Base-by-base conservation (phyloP, 345 rosid species). In the Kandelia obovata region DNA sequence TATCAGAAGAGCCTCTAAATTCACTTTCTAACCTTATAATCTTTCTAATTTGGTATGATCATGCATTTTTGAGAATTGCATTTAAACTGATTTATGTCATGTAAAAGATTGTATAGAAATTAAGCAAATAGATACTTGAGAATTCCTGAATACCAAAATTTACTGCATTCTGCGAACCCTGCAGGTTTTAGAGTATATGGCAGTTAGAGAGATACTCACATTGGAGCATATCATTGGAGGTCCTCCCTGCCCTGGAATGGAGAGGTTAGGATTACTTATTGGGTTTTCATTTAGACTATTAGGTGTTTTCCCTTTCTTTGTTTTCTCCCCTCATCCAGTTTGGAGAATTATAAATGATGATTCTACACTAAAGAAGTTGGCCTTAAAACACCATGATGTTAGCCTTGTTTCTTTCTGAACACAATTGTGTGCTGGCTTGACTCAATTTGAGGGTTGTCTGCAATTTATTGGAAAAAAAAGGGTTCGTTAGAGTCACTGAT, bases 171-270 rank as follows among this genome's bases (percentile, higher is more conserved):
- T 70, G 35, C 56, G 32, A 58, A 58, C 21, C 75, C 58, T 89
- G 78, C 92, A 95, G 99, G 96, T 92, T 61, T 77, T 95, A 66
- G 99, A 92, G 85, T 81, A 92, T 78, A 86, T 95, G 73, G 98
- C 97, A 51, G 53, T 69, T 61, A 87, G 90, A 82, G 86, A 87
- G 79, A 88, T 94, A 69, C 91, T 94, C 75, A 87, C 91, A 53
- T 61, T 62, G 75, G 92, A 88, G 61, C 97, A 91, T 78, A 91
- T 94, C 27, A 70, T 53, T 79, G 84, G 89, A 69, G 92, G 92
- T 53, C 96, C 98, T 78, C 95, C 96, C 25, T 88, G 88, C 69
- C 87, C 80, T 75, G 97, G 97, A 79, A 90, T 88, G 91, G 97
- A 90, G 82, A 92, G 98, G 98, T 89, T 58, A 62, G 64, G 71